Conservation (phyloP, 176 grass and related monocot genomes). For the Oryza nivara region DNA sequence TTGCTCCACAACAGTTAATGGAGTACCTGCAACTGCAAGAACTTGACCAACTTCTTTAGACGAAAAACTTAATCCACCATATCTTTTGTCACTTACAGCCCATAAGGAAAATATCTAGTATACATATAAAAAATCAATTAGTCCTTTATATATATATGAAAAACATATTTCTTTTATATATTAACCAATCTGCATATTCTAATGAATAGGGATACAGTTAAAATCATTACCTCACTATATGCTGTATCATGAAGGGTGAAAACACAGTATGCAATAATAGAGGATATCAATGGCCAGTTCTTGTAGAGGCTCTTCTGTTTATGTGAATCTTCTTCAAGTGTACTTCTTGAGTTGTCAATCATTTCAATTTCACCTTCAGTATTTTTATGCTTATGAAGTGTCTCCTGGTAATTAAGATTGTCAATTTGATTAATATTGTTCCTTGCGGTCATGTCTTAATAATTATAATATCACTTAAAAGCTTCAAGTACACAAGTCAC, state of each 20-base stretch:
- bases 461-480: too few species aligned
- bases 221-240: slow-evolving; percentile 70
- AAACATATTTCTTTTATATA: neutral
- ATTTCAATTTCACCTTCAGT: slow-evolving; percentile 18
- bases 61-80: slow-evolving; percentile 56
- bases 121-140: neutral
- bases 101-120: slow-evolving; percentile 95
- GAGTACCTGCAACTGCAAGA: slow-evolving; percentile 72
- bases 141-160: neutral
- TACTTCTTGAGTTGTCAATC: slow-evolving; percentile 25
- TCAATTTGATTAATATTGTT: neutral
- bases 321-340: slow-evolving; percentile 15
- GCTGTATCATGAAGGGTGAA: slow-evolving; percentile 79
- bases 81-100: slow-evolving; percentile 54
- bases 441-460: neutral
- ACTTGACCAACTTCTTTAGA: slow-evolving; percentile 75
- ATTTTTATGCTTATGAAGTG: slow-evolving; percentile 70
- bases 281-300: slow-evolving; percentile 84
- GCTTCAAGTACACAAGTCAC: too few species aligned
- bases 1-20: neutral
- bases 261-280: slow-evolving; percentile 67
- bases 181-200: neutral
- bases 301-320: slow-evolving; percentile 51
- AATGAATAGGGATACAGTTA: neutral
- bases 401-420: slow-evolving; percentile 56